Conservation (phyloP, 2,329 filamentous ascomycete genomes). For the Albophoma yamanashiensis region DNA sequence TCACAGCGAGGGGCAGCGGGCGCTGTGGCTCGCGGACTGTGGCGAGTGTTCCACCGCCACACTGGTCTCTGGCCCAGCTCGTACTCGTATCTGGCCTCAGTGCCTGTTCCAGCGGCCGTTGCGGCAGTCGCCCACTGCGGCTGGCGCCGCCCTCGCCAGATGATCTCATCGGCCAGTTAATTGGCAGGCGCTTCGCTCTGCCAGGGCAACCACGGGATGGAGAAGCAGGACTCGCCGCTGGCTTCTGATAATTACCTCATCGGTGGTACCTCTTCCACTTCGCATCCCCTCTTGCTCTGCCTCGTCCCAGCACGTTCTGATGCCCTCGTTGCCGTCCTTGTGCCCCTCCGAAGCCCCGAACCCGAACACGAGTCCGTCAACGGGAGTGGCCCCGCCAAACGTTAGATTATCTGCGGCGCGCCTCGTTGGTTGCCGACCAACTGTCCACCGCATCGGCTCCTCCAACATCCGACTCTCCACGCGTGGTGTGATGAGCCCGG, state of each 20-base stretch:
- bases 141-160: not conserved
- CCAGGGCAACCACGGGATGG: not conserved
- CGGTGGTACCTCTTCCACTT: not conserved
- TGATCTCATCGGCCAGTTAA: not conserved
- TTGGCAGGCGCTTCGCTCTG: not conserved
- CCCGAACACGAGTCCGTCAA: conserved; percentile 6
- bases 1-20: not conserved
- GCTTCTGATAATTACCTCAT: not conserved
- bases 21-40: not conserved
- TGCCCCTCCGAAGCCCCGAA: not conserved
- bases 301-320: not conserved
- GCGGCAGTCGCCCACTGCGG: not conserved
- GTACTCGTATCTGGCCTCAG: too few species aligned
- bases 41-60: not conserved
- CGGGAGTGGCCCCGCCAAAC: not conserved
- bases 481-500: conserved; percentile 12
- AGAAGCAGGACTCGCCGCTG: not conserved
- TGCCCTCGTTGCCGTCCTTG: not conserved
- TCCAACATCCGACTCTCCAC: conserved; percentile 6
- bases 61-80: not conserved
- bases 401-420: not conserved
- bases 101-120: not conserved
- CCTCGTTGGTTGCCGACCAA: not conserved
- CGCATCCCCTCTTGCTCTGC: not conserved
- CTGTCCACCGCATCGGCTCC: conserved; percentile 2